Conservation (phyloP, 805 yeast species). For the Saccharomycopsis fodiens region DNA sequence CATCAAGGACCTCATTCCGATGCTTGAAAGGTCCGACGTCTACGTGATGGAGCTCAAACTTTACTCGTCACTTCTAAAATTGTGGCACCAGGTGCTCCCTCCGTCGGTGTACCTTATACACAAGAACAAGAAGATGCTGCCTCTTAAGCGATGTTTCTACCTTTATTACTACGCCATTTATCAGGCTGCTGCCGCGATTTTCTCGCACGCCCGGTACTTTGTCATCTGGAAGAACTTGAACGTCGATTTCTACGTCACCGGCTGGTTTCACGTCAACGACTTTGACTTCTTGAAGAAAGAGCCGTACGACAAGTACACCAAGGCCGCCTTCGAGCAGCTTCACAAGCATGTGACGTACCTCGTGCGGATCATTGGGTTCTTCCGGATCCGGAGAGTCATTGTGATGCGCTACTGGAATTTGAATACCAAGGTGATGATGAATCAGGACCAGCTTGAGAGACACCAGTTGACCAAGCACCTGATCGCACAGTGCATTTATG, state of each 20-base stretch:
- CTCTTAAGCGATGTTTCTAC: background rate
- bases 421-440: constrained; percentile 1
- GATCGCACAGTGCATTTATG: background rate
- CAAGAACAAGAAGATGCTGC: constrained; percentile 1
- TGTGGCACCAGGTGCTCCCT: constrained; percentile 10
- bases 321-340: background rate
- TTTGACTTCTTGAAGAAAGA: constrained; percentile 3
- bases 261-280: constrained; percentile 4
- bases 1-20: background rate
- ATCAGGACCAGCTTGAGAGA: background rate
- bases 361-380: constrained; percentile 9
- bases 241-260: constrained; percentile 1
- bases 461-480: background rate
- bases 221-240: background rate
- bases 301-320: background rate
- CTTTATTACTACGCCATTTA: constrained; percentile 8
- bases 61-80: background rate
- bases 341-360: constrained; percentile 5
- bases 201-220: constrained; percentile 5
- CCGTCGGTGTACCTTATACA: background rate
- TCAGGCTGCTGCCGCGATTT: background rate
- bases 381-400: constrained; percentile 5
- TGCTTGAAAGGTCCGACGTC: background rate
- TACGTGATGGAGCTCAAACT: background rate
- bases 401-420: constrained; percentile 9